Percentiles rank a stretch among this genome's conserved stretches.
Evolutionary conservation across 2,329 filamentous ascomycete genomes (phyloP).

Genomic region (Nannizziopsis barbatae): DNA sequence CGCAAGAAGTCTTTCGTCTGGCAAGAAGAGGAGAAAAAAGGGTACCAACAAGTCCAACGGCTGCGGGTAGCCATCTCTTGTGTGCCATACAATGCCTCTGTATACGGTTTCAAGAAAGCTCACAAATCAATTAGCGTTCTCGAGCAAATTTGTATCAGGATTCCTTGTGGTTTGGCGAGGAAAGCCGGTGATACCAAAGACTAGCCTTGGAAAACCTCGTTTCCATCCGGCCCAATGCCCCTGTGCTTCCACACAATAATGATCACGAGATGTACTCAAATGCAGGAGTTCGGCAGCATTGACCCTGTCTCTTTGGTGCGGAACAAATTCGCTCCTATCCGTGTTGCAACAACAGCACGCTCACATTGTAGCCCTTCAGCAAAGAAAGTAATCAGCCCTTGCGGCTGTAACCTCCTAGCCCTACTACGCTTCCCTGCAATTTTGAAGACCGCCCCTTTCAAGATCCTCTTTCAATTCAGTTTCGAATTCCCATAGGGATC

Average conservation of each 20-base stretch:
- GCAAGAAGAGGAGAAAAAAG: too few species aligned
- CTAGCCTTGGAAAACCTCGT: not conserved
- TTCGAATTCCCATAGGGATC: not conserved
- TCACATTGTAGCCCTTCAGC: not conserved
- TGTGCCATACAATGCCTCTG: not conserved
- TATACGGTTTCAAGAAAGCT: too few species aligned
- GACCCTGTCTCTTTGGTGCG: too few species aligned
- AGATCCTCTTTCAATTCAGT: not conserved
- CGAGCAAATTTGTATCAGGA: not conserved
- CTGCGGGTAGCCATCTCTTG: not conserved
- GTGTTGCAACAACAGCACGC: not conserved
- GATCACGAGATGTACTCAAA: conserved; percentile 1
- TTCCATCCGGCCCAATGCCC: conserved; percentile 5
- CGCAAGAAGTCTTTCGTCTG: not conserved
- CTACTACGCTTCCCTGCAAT: too few species aligned
- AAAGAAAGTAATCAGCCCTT: not conserved
- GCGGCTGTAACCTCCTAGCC: conserved; percentile 3
- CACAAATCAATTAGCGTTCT: too few species aligned
- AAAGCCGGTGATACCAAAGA: not conserved
- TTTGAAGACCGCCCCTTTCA: not conserved
- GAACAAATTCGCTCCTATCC: not conserved
- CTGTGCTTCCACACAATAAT: not conserved
- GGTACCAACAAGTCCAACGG: too few species aligned
- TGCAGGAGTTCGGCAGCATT: not conserved
- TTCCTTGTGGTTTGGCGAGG: not conserved